Evolutionary conservation across 2,329 filamentous ascomycete species (phyloP), one percentile per base, ranked within the genome.

Genomic region (Scytalidium sp.): DNA sequence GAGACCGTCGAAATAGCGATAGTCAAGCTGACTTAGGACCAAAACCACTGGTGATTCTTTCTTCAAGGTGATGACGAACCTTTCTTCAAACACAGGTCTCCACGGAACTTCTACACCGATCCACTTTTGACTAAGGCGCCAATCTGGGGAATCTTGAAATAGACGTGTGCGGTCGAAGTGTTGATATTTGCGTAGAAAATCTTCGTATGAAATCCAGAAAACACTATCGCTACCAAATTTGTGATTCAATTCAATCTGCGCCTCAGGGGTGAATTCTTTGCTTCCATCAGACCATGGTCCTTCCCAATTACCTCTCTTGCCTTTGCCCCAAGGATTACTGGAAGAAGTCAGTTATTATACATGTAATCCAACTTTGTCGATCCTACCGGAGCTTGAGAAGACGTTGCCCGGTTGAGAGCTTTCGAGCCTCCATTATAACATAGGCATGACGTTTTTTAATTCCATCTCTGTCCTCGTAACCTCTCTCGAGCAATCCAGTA

Each of bases 201-300:
- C 82, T 45, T 79, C 72, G 58, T 83, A 84, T 2, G 78, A 74
- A 51, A 84, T 84, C 81, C 81, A 84, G 59, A 84, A 84, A 11
- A 81, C 78, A 1, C 79, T 81, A 57, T 84, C 81, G 54, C 78
- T 79, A 19, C 81, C 80, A 50, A 84, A 84, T 23, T 73, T 75
- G 59, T 84, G 80, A 40, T 70, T 72, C 1, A 84, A 74, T 62
- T 83, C 80, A 50, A 75, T 68, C 45, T 82, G 76, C 29, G 75
- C 75, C 20, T 82, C 79, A 1, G 74, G 69, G 1, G 80, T 84
- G 74, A 81, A 84, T 59, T 84, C 80, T 60, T 80, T 80, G 23
- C 76, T 80, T 1, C 80, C 80, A 53, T 84, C 80, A 15, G 71
- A 75, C 65, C 70, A 84, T 0, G 80, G 63, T 2, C 81, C 81